Evolutionary conservation across 345 rosid species (phyloP).

Genomic region (Boechera stricta): DNA sequence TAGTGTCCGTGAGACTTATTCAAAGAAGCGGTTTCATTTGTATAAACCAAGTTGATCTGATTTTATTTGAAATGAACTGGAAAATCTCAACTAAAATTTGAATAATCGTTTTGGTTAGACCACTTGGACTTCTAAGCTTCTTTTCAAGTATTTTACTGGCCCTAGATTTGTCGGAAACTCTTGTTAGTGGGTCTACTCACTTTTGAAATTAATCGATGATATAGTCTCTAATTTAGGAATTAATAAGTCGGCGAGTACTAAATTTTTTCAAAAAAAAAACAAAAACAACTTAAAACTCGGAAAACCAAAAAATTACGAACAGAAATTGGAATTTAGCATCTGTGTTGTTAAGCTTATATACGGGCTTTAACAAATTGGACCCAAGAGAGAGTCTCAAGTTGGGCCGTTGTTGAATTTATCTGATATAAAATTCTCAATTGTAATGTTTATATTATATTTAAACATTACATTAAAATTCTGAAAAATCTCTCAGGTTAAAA

Average conservation of each 20-base stretch:
- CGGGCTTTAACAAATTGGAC: constrained; percentile 10
- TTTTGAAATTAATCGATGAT: no score
- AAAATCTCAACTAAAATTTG: background rate
- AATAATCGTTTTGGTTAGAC: background rate
- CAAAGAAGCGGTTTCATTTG: constrained; percentile 1
- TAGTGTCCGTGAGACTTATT: background rate
- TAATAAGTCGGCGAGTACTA: no score
- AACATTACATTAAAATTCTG: no score
- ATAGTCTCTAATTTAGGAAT: no score
- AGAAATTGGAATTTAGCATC: background rate
- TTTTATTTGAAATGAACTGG: background rate
- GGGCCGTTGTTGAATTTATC: background rate
- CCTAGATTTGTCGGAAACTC: no score
- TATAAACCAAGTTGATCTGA: background rate
- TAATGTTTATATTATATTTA: no score
- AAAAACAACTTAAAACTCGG: no score
- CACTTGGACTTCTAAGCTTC: background rate
- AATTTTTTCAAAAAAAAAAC: no score
- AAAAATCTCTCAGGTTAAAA: no score
- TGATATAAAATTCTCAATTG: background rate
- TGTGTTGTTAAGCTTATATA: background rate
- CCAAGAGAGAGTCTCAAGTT: background rate
- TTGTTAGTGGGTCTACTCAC: no score
- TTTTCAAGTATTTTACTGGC: no score
- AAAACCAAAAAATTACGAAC: background rate